Base-by-base conservation (phyloP, 1,284 basidiomycete species). In the Trametes sp. region DNA sequence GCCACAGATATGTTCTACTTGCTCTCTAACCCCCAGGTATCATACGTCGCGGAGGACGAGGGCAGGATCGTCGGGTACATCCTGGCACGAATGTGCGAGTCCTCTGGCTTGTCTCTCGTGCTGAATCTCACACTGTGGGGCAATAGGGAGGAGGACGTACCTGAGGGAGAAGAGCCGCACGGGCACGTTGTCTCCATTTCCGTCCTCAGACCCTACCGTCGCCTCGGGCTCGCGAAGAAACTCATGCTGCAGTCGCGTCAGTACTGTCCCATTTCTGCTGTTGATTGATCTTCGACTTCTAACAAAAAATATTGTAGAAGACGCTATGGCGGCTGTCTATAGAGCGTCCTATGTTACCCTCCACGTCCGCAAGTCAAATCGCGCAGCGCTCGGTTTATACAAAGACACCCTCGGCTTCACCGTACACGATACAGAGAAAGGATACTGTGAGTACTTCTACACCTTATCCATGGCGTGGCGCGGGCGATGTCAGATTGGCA, bases 11-110 rank as follows among this genome's bases (percentile, higher is more conserved):
- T 95, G 53, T 95, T 94, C 76, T 94, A 96, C 74, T 83, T 88
- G 11, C 79, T 96, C 72, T 94, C 91, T 10, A 98, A 96, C 95
- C 96, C 96, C 1, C 89, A 95, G 69, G 83, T 98, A 23, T 97
- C 94, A 2, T 98, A 93, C 75, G 94, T 98, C 19, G 96, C 96
- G 0, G 95, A 97, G 72, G 94, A 96, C 72, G 85, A 89, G 63
- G 95, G 95, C 0, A 83, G 93, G 51, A 90, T 98, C 52, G 95
- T 98, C 0, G 96, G 96, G 19, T 98, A 98, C 76, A 96, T 98
- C 28, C 80, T 98, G 10, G 94, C 93, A 0, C 96, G 96, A 76
- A 96, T 98, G 96, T 94, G 76, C 63, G 81, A 76, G 1, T 11
- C 3, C 14, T 4, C 2, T 19, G 5, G 48, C 24, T 21, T 7